These are phyloP conservation scores for Shiraia bambusicola DNA, from an alignment of 2,329 filamentous ascomycete species.

Conservation along the genomic window DNA sequence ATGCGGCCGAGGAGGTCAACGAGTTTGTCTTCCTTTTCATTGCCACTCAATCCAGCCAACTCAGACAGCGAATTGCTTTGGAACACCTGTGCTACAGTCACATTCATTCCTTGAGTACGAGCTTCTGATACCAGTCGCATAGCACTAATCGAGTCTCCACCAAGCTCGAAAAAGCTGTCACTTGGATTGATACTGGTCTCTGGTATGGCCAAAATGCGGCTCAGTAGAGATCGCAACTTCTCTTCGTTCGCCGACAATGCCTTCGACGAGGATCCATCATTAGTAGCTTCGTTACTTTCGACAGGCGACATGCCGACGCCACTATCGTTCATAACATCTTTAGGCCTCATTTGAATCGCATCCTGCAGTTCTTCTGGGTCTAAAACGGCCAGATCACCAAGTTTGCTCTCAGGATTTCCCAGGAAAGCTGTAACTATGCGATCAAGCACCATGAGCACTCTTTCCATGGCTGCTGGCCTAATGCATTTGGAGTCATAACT, in stretches of 20 bases:
- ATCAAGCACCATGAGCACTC: slow-evolving; percentile 56
- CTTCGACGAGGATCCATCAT: slow-evolving; percentile 3
- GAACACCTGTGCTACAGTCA: slow-evolving; percentile 51
- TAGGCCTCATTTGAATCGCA: slow-evolving; percentile 26
- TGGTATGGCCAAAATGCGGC: slow-evolving; percentile 31
- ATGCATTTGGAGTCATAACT: slow-evolving; percentile 67
- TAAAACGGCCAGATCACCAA: slow-evolving; percentile 33
- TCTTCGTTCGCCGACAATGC: slow-evolving; percentile 26
- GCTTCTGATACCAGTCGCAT: slow-evolving; percentile 49
- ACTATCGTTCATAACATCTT: slow-evolving; percentile 26
- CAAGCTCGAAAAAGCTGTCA: slow-evolving; percentile 50
- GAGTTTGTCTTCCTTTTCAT: slow-evolving; percentile 35
- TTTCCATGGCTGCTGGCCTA: slow-evolving; percentile 53
- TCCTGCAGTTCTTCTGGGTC: slow-evolving; percentile 33
- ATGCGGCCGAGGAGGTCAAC: slow-evolving; percentile 30
- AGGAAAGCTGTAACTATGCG: slow-evolving; percentile 55
- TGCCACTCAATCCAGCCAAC: slow-evolving; percentile 53
- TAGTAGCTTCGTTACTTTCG: slow-evolving; percentile 3
- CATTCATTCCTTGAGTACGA: slow-evolving; percentile 35
- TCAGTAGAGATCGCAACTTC: slow-evolving; percentile 27
- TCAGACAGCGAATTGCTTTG: slow-evolving; percentile 49
- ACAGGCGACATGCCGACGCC: slow-evolving; percentile 16
- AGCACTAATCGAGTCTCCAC: slow-evolving; percentile 50
- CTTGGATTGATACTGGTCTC: slow-evolving; percentile 39
- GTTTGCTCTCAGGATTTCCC: slow-evolving; percentile 37